Evolutionary conservation across 495 filamentous ascomycete species (phyloP), one percentile per base, ranked within the genome.

Genomic region (Hypoxylon lenormandii): DNA sequence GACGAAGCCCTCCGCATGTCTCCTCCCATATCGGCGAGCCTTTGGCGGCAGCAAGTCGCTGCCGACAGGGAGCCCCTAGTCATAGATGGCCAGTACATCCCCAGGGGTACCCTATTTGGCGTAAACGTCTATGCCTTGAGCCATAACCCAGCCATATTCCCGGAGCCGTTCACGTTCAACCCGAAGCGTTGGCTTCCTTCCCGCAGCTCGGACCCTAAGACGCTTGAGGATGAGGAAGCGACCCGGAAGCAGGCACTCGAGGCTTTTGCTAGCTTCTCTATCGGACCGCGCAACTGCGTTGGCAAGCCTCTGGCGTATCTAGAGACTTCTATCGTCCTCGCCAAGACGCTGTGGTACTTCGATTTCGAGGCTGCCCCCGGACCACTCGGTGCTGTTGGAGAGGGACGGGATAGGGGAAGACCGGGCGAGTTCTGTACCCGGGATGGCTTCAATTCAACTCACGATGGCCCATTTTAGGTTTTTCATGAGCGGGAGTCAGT

Each of bases 11-110:
- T 45, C 1, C 42, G 42, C 21, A 92, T 64, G 78, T 91, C 30
- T 83, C 83, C 0, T 89, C 89, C 11, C 79, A 87, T 1, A 87
- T 90, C 5, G 75, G 80, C 28, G 83, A 82, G 12, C 70, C 82
- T 0, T 74, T 90, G 0, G 85, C 86, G 0, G 0, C 69, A 82
- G 0, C 79, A 84, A 0, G 84, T 83, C 47, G 64, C 49, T 0
- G 75, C 10, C 66, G 42, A 45, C 16, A 18, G 21, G 15, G 7
- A 21, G 15, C 42, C 42, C 2, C 5, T 21, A 8, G 8, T 45
- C 16, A 45, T 45, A 6, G 42, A 45, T 11, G 42, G 42, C 3
- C 42, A 18, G 7, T 18, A 8, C 5, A 21, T 45, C n/a, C 42
- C 42, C 10, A 3, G 16, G 42, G 42, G 42, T 2, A 45, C 42